A percentile compares a stretch with the other conserved stretches of the same genome.
Conservation (phyloP, 1,284 basidiomycete species). For the Boletus austroedulis region DNA sequence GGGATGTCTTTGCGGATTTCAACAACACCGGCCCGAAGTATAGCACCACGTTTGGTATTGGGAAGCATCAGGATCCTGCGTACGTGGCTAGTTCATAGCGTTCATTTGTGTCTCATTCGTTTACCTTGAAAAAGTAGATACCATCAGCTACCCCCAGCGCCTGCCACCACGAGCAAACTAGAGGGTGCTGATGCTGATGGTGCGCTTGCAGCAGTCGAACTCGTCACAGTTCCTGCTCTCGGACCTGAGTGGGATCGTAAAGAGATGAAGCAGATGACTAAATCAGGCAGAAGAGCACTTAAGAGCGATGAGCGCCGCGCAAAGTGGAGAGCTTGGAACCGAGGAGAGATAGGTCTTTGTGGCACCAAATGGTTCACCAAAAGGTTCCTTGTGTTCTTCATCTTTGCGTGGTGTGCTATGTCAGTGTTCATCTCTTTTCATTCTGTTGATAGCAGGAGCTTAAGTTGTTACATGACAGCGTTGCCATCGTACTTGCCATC, state of each 20-base stretch:
- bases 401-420: conserved; percentile 64
- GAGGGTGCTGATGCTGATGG: conserved; percentile 36
- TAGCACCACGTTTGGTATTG: conserved; percentile 54
- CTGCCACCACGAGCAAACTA: conserved; percentile 31
- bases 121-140: conserved; percentile 40
- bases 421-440: conserved; percentile 43
- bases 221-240: conserved; percentile 84
- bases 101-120: conserved; percentile 2
- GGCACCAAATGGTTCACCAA: conserved; percentile 72
- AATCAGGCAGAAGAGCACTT: conserved; percentile 59
- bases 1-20: conserved; percentile 89
- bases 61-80: conserved; percentile 38
- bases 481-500: conserved; percentile 69
- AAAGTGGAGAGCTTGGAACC: conserved; percentile 67
- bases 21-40: conserved; percentile 85
- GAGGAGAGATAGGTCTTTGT: conserved; percentile 71
- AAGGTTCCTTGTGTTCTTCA: conserved; percentile 60
- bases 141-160: conserved; percentile 45
- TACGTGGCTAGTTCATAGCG: conserved; percentile 27
- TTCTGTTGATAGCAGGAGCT: conserved; percentile 6
- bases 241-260: conserved; percentile 82
- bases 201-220: conserved; percentile 56
- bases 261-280: conserved; percentile 74
- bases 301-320: conserved; percentile 53
- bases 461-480: conserved; percentile 40